A percentile compares a stretch with the other conserved stretches of the same genome.
phyloP scores from a whole-genome alignment of 306 rosid species.

The Crotalaria pallida region DNA sequence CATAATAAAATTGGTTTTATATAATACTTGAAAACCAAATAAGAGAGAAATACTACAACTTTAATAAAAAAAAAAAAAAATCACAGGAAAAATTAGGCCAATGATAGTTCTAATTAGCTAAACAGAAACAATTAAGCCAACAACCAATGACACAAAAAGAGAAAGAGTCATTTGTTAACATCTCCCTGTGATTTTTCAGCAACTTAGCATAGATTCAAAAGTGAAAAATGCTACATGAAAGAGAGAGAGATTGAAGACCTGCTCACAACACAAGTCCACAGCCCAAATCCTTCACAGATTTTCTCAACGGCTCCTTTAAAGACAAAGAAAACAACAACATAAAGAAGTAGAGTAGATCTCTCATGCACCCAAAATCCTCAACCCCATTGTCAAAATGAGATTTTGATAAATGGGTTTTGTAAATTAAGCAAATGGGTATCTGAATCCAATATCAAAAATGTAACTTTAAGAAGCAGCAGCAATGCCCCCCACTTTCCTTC shows the following conservation, averaged over 20 bases:
- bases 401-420: constrained; percentile 33
- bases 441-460: constrained; percentile 23
- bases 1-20: not conserved
- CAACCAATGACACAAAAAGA: constrained; percentile 1
- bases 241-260: constrained; percentile 22
- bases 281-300: constrained; percentile 22
- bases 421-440: constrained; percentile 27
- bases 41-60: constrained; percentile 11
- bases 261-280: not conserved
- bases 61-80: too few relatives aligned
- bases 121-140: not conserved
- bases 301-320: constrained; percentile 21
- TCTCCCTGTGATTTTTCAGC: constrained; percentile 5
- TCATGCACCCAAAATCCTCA: constrained; percentile 16
- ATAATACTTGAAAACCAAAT: constrained; percentile 10
- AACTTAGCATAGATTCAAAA: constrained; percentile 14
- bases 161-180: not conserved
- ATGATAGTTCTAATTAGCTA: not conserved
- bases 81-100: not conserved
- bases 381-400: constrained; percentile 38
- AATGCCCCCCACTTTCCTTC: constrained; percentile 4
- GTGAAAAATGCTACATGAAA: not conserved
- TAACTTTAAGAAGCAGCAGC: constrained; percentile 16
- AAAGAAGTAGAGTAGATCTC: constrained; percentile 52
- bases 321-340: constrained; percentile 14